phyloP scores from a whole-genome alignment of 2,329 filamentous ascomycete genomes.

The Beauveria rudraprayagi region DNA sequence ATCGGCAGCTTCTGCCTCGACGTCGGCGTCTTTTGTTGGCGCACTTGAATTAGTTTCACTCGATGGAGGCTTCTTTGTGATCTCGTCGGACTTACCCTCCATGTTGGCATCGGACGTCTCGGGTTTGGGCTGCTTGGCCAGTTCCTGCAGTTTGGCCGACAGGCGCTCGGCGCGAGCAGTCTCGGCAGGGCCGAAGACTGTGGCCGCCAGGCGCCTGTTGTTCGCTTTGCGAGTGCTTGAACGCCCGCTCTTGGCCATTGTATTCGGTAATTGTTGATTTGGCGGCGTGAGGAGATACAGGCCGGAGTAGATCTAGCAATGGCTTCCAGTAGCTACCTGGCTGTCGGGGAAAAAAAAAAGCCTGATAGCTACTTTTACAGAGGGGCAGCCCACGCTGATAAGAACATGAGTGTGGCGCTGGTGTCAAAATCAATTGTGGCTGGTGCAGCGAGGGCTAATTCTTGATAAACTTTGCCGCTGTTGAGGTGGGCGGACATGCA shows the following conservation, averaged over 20 bases:
- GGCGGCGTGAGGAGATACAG: not conserved
- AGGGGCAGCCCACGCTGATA: conserved; percentile 9
- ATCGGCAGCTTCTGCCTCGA: conserved; percentile 21
- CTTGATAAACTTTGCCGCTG: not conserved
- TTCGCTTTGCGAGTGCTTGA: conserved; percentile 76
- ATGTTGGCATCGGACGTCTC: conserved; percentile 42
- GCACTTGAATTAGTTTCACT: not conserved
- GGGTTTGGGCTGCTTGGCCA: conserved; percentile 72
- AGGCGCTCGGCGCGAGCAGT: conserved; percentile 72
- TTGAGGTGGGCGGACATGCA: not conserved
- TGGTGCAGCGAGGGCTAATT: not conserved
- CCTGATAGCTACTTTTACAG: conserved; percentile 10
- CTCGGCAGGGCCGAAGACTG: conserved; percentile 79
- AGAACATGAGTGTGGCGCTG: conserved; percentile 3
- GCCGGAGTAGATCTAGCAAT: not conserved
- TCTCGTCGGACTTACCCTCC: conserved; percentile 22
- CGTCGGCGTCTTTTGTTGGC: conserved; percentile 21
- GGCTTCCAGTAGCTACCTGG: not conserved
- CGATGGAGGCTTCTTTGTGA: conserved; percentile 11
- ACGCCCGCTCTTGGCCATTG: conserved; percentile 82
- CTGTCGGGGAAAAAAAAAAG: not conserved
- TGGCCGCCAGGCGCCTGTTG: conserved; percentile 68
- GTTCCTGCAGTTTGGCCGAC: conserved; percentile 74
- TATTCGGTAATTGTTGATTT: conserved; percentile 18
- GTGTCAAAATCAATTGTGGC: not conserved